Conservation (phyloP, 176 grass and related monocot species). For the Aegilops umbellulata region DNA sequence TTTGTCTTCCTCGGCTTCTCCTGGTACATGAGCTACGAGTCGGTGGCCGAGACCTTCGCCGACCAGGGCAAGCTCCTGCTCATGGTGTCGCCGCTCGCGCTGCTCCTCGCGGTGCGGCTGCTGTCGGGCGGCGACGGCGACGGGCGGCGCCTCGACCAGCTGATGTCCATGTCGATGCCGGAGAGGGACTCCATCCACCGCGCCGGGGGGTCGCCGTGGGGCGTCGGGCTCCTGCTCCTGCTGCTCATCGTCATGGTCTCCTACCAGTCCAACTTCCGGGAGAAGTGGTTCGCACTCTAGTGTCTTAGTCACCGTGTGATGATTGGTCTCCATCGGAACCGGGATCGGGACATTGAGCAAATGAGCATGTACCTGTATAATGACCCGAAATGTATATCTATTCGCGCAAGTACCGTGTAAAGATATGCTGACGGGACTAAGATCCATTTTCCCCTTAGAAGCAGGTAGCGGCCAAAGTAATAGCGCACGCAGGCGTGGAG, state of each 20-base stretch:
- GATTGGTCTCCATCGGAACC: background rate
- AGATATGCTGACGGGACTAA: too few species aligned
- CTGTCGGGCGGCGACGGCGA: slow-evolving; percentile 28
- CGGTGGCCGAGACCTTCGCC: slow-evolving; percentile 43
- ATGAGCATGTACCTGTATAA: background rate
- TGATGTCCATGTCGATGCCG: slow-evolving; percentile 44
- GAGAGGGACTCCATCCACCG: slow-evolving; percentile 65
- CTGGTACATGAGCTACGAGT: slow-evolving; percentile 64
- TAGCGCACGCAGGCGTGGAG: too few species aligned
- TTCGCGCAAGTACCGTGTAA: background rate
- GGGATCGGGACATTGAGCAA: background rate
- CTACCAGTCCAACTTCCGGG: slow-evolving; percentile 70
- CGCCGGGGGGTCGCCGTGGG: slow-evolving; percentile 71
- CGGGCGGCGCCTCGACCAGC: background rate
- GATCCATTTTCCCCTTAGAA: too few species aligned
- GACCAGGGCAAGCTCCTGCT: slow-evolving; percentile 44
- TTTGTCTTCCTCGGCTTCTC: slow-evolving; percentile 56
- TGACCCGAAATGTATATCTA: background rate
- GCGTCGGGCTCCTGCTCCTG: slow-evolving; percentile 51
- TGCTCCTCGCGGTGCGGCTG: slow-evolving; percentile 53
- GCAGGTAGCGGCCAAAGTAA: too few species aligned
- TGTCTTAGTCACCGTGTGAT: background rate
- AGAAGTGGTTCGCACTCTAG: slow-evolving; percentile 65
- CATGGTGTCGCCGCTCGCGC: slow-evolving; percentile 50
- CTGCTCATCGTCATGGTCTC: slow-evolving; percentile 74